These are phyloP conservation scores for Metschnikowia arizonensis DNA, from an alignment of 805 yeast genomes.

Conservation along the genomic window DNA sequence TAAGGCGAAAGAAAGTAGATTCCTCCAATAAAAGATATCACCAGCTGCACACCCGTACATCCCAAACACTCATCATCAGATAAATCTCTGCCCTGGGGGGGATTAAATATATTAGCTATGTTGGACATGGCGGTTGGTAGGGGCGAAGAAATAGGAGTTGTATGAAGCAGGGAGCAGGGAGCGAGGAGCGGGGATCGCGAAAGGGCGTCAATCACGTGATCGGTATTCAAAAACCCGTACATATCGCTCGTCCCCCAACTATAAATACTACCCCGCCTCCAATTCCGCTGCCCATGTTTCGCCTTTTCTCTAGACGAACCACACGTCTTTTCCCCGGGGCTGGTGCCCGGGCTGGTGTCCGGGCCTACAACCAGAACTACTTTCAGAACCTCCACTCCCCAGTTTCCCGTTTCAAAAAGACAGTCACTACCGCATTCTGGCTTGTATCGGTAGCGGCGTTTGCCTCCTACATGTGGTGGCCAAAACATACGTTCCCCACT, in stretches of 20 bases:
- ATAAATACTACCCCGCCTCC: too few species aligned
- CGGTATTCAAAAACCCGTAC: too few species aligned
- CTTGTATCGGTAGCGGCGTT: constrained; percentile 21
- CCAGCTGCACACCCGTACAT: constrained; percentile 64
- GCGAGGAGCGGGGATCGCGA: too few species aligned
- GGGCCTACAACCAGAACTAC: constrained; percentile 13
- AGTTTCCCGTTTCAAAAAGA: constrained; percentile 15
- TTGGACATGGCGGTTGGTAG: too few species aligned
- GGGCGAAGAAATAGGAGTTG: too few species aligned
- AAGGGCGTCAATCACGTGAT: constrained; percentile 1
- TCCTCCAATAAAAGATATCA: constrained; percentile 58
- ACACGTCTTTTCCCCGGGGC: neutral
- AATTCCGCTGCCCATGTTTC: constrained; percentile 1
- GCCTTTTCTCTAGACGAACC: neutral
- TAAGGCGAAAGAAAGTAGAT: constrained; percentile 54
- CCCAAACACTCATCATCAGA: constrained; percentile 55
- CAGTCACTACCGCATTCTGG: constrained; percentile 13
- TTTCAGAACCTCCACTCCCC: constrained; percentile 13
- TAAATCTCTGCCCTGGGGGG: constrained; percentile 43
- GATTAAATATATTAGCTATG: constrained; percentile 50
- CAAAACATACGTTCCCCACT: constrained; percentile 63
- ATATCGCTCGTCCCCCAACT: neutral
- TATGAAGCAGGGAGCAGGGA: too few species aligned
- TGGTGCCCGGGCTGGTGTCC: neutral
- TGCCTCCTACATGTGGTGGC: constrained; percentile 51